Evolutionary conservation across 1,284 basidiomycete species (phyloP), one percentile per base, ranked within the genome.

Genomic region (Marasmius oreades): DNA sequence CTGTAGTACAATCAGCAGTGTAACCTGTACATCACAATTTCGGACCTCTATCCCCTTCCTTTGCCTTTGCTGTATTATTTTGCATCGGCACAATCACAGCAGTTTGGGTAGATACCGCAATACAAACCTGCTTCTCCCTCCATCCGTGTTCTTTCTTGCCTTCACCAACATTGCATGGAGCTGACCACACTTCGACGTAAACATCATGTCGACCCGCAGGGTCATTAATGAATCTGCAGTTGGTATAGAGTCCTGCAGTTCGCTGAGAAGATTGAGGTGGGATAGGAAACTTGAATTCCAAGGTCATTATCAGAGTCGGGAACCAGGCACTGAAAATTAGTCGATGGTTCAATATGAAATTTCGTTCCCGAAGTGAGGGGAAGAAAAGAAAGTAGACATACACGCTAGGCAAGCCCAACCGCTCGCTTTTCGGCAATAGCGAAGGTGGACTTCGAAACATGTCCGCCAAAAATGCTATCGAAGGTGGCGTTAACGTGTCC

Each of bases 51-150:
- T 26, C 16, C 28, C n/a, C 18, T 26, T 33, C 28, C 26, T 50
- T 33, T 4, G 23, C 26, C 6, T 31, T 50, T 16, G 22, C 16
- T 28, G 39, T 22, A 20, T 53, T 43, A 10, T 16, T 24, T n/a
- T 26, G 52, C 51, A 75, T 67, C 1, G 82, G 77, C 1, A 85
- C 61, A 5, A 73, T 70, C 59, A 85, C 64, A 1, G 79, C 77
- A 79, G 85, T 80, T 66, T 87, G 84, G 5, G 78, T 82, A 8
- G 81, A 77, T n/a, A 79, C 73, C 12, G 79, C 83, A 33, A 87
- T 69, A 62, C 85, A 87, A 16, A 81, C 70, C 63, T 86, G 84
- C 45, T 77, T 67, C 50, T 84, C 81, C 58, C 81, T 74, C 86
- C 85, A 87, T 14, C 74, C 75, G 2, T 71, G 64, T 10, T 43